Base-by-base conservation (phyloP, 2,329 filamentous ascomycete species). In the Plectosphaerella plurivora region DNA sequence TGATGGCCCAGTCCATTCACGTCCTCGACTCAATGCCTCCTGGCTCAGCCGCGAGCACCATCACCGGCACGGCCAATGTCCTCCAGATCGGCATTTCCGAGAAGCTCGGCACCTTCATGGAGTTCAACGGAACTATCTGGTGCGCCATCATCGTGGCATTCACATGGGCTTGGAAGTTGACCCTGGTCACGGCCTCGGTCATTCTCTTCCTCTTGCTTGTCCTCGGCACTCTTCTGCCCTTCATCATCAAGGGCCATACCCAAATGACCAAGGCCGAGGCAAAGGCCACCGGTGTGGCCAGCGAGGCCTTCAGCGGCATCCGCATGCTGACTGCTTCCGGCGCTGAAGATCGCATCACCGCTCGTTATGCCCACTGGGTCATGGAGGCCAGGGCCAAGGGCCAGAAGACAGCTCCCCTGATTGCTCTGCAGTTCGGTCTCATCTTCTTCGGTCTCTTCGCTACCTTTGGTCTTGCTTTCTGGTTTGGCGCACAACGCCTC, bases 321-420 rank as follows among this genome's bases (percentile, higher is more conserved):
- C 73, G 82, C 7, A 87, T 86, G 73, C 73, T 87, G 35, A 74
- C 79, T 37, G 83, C 83, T 1, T 86, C 82, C 59, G 82, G 82
- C 36, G 84, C 84, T 12, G 79, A 86, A 61, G 61, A 67, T 14
- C 75, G 79, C 6, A 74, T 85, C 51, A 68, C 73, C 0, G 66
- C 71, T 47, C 79, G 77, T 35, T 86, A 84, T 60, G 65, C 73
- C 14, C 67, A 70, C 5, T 84, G 78, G 72, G 76, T 83, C 18
- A 69, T 76, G n/a, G 75, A 81, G 51, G 76, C 80, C 2, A 76
- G 72, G 52, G 69, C 67, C 50, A 73, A 79, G 52, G 78, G 77
- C 2, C 68, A 77, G 44, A 69, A 63, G 45, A 75, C 74, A 41
- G 70, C 77, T 5, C 82, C 82, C 1, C 62, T 83, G 6, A 54